Conservation (phyloP, 2,329 filamentous ascomycete genomes). For the Bipolaris sorokiniana region DNA sequence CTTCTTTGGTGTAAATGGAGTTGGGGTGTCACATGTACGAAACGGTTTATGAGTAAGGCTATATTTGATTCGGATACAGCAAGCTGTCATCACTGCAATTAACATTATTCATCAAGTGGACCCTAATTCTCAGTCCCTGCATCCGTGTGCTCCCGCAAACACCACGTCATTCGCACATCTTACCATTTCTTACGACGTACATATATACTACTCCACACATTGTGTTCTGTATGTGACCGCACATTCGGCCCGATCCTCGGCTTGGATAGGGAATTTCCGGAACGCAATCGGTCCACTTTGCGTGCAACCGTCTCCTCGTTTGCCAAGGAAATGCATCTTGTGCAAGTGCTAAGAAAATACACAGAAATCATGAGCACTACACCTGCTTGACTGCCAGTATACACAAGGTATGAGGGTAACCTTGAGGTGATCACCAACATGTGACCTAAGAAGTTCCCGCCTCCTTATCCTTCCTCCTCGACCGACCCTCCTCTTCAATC, state of each 20-base stretch:
- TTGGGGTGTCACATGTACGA: constrained; percentile 8
- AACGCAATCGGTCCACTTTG: not conserved
- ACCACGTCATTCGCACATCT: not conserved
- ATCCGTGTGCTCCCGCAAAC: not conserved
- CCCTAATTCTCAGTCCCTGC: not conserved
- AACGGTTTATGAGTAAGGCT: not conserved
- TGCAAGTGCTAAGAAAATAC: no score
- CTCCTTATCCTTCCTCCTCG: not conserved
- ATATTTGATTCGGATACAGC: not conserved
- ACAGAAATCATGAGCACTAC: no score
- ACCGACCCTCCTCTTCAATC: constrained; percentile 8
- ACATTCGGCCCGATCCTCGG: not conserved
- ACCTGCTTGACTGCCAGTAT: no score
- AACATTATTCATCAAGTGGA: not conserved
- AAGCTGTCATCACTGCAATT: not conserved
- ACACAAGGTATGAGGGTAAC: no score
- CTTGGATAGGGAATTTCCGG: not conserved
- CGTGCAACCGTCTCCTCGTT: not conserved
- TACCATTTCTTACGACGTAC: not conserved
- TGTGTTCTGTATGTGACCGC: not conserved
- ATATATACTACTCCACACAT: not conserved
- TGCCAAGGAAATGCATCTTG: no score
- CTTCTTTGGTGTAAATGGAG: constrained; percentile 7
- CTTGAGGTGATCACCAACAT: no score
- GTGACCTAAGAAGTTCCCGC: not conserved